Base-by-base conservation (phyloP, 2,329 filamentous ascomycete species). In the Talaromyces sp. region DNA sequence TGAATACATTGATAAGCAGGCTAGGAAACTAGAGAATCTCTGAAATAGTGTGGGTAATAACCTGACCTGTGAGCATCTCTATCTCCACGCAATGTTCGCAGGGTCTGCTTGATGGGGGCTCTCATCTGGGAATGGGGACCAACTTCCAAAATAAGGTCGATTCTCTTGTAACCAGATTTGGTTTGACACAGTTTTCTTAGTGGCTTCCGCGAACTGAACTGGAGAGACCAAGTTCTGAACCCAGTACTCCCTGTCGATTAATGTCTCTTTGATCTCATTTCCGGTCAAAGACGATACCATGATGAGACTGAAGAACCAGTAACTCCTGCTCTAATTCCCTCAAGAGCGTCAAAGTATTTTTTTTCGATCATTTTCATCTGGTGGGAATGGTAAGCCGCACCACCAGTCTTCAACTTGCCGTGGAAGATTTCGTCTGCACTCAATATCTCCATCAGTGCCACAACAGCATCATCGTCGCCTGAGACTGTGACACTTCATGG, bases 391-490 rank as follows among this genome's bases (percentile, higher is more conserved):
- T 72, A 72, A 0, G 69, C 69, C 5, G 54, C 65, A 4, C 63
- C 60, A 4, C 68, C 66, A 9, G 60, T 60, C 8, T 30, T 44
- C 1, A 71, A 61, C 30, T 47, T 58, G 18, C 68, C 64, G 14
- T 61, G 60, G 53, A 70, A 69, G 1, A 64, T 58, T 10, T 57
- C 61, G 28, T 66, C 61, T 1, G 31, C 59, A 1, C 72, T 64
- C 0, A 79, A 59, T 0, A 69, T 56, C 1, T 65, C 53, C 4
- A 70, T 58, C 9, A 85, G 70, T 63, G 77, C 72, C 14, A 61
- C 40, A 2, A 74, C 61, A 3, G 66, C 66, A 0, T 65, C 63
- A 2, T 28, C 56, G 5, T 74, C 69, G 0, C 74, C 74, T 2
- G 65, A 68, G 0, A 74, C 12, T 0, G 72, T 74, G 5, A 70